These are phyloP conservation scores for Acorus gramineus DNA, from an alignment of 106 monocot species.

Conservation along the genomic window DNA sequence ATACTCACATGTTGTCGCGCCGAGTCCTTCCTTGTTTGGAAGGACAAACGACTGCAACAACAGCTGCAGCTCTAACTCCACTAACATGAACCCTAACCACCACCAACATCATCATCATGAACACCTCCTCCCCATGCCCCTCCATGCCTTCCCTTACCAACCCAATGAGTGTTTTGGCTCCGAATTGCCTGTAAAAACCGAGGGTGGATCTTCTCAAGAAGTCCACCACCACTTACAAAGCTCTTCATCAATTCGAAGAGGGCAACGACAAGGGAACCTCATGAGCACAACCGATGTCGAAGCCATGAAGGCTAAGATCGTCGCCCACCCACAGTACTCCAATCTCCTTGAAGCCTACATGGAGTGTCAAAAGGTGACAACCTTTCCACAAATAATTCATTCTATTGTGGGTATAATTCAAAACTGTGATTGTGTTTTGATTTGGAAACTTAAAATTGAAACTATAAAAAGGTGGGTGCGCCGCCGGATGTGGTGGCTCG, in stretches of 20 bases:
- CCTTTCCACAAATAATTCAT: not conserved
- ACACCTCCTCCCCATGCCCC: conserved; percentile 6
- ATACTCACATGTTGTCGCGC: conserved; percentile 12
- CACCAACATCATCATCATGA: conserved; percentile 16
- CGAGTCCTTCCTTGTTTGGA: conserved; percentile 14
- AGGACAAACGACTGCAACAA: not conserved
- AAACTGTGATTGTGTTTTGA: not conserved
- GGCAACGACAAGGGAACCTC: conserved; percentile 7
- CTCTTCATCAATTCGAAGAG: conserved; percentile 6
- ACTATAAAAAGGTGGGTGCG: conserved; percentile 60
- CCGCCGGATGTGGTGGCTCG: conserved; percentile 64
- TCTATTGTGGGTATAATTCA: too few relatives aligned
- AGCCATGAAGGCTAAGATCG: conserved; percentile 75
- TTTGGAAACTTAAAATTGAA: not conserved
- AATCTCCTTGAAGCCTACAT: conserved; percentile 71
- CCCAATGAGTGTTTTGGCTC: too few relatives aligned
- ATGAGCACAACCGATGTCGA: conserved; percentile 26
- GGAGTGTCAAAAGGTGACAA: conserved; percentile 82
- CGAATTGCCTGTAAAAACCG: conserved; percentile 4
- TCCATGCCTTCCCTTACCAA: not conserved
- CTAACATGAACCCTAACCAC: conserved; percentile 1
- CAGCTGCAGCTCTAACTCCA: not conserved
- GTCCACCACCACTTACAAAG: not conserved
- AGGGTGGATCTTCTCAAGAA: conserved; percentile 17
- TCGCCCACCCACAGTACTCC: conserved; percentile 87